Base-by-base conservation (phyloP, 345 rosid genomes). In the Alliaria petiolata region DNA sequence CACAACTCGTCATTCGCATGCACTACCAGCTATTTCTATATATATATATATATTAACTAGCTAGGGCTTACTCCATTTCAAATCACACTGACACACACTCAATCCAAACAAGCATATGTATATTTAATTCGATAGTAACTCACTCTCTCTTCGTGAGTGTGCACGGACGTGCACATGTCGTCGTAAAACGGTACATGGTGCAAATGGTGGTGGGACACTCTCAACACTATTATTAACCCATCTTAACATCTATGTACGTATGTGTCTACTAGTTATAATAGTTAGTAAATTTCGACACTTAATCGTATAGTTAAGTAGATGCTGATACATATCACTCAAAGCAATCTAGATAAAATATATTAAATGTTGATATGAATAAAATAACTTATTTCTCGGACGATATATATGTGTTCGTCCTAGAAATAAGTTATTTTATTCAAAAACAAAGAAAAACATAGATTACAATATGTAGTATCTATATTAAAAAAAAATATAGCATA, bases 1-100 rank as follows among this genome's bases (percentile, higher is more conserved):
- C 78, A 74, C 45, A 60, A 22, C 73, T 74, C 72, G 73, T 74
- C 68, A 74, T 74, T 67, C 68, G 45, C 78, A 74, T 74, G 73
- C 68, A 51, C 1, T 31, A 74, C 54, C 78, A 74, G 72, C 78
- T 39, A 67, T 65, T 35, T 64, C 50, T 22, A 22, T 22, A 1
- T 22, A 22, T 22, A 22, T n/a, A n/a, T 43, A 65, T 54, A 28
- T 55, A 72, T 36, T 36, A 65, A 66, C 38, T 65, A 49, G 60
- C 53, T 65, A 74, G 72, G 61, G 72, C 46, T 74, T 38, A 40
- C 45, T 36, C 30, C 66, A 65, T 73, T 65, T 65, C 60, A 73
- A 73, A 65, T 73, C 72, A 56, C 36, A 65, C 20, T n/a, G n/a
- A 63, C 69, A 63, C 10, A 15, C 60, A 38, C 31, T 4, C 31